Evolutionary conservation across 2,329 filamentous ascomycete species (phyloP).

Genomic region (Trichoderma koningii): DNA sequence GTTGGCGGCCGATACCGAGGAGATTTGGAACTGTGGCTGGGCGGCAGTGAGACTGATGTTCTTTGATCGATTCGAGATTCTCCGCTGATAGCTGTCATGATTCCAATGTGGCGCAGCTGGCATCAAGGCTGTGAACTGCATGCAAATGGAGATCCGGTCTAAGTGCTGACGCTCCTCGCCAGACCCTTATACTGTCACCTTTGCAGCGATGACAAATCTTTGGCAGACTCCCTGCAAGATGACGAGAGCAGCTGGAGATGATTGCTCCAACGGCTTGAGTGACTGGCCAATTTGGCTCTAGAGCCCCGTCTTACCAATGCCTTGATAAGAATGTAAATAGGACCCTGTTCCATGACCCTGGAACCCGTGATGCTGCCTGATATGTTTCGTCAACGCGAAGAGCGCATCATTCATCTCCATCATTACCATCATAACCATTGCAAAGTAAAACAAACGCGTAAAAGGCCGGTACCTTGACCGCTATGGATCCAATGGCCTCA

Average conservation of each 20-base stretch:
- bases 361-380: neutral
- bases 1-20: neutral
- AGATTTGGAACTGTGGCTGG: neutral
- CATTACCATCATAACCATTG: neutral
- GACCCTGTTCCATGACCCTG: neutral
- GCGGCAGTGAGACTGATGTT: neutral
- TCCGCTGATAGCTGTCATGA: no score
- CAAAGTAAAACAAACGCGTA: neutral
- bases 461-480: neutral
- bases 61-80: neutral
- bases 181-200: slow-evolving; percentile 12
- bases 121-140: neutral
- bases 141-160: neutral
- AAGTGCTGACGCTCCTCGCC: slow-evolving; percentile 18
- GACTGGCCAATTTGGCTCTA: neutral
- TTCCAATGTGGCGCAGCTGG: slow-evolving; percentile 9
- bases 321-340: slow-evolving; percentile 8
- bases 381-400: neutral
- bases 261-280: neutral
- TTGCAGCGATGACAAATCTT: slow-evolving; percentile 23
- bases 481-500: neutral
- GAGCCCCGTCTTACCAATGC: slow-evolving; percentile 4
- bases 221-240: slow-evolving; percentile 1
- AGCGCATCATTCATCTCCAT: neutral
- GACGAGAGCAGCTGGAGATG: slow-evolving; percentile 2